Percentiles rank a stretch among this genome's conserved stretches.
These are phyloP conservation scores for Adansonia rubrostipa DNA, from an alignment of 441 rosid genomes.

Conservation along the genomic window DNA sequence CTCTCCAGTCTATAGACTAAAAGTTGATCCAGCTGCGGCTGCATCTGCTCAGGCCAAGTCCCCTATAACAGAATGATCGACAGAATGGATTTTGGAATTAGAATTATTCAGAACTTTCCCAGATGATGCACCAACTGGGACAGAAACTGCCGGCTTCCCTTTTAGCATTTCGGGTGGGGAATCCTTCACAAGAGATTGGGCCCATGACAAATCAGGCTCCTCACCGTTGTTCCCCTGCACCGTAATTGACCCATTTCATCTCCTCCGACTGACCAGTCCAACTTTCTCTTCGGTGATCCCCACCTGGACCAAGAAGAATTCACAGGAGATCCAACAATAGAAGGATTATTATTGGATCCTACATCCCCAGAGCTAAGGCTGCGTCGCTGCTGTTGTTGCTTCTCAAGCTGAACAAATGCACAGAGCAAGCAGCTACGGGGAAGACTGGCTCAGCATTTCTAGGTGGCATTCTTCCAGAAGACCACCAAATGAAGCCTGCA, in stretches of 20 bases:
- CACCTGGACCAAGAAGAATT: conserved; percentile 53
- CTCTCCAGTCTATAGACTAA: conserved; percentile 35
- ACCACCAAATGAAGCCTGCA: conserved; percentile 49
- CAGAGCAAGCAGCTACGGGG: conserved; percentile 50
- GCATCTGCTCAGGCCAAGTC: conserved; percentile 57
- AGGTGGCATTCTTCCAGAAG: conserved; percentile 70
- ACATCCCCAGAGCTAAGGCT: conserved; percentile 42
- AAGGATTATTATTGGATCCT: background rate
- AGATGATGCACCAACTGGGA: conserved; percentile 31
- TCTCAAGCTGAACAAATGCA: conserved; percentile 52
- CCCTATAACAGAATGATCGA: conserved; percentile 43
- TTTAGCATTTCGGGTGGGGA: conserved; percentile 50
- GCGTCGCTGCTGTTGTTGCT: conserved; percentile 47
- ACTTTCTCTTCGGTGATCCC: conserved; percentile 53
- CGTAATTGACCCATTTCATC: conserved; percentile 39
- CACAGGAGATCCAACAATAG: conserved; percentile 42
- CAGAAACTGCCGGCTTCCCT: conserved; percentile 36
- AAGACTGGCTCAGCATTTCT: conserved; percentile 54
- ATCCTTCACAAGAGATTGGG: conserved; percentile 60
- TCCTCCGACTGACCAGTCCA: conserved; percentile 53
- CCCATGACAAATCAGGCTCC: conserved; percentile 65
- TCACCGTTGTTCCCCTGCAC: conserved; percentile 39
- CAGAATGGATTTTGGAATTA: conserved; percentile 37
- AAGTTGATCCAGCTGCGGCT: conserved; percentile 47
- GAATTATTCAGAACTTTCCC: conserved; percentile 36